Evolutionary conservation across 306 rosid species (phyloP).

Genomic region (Aeschynomene evenia): DNA sequence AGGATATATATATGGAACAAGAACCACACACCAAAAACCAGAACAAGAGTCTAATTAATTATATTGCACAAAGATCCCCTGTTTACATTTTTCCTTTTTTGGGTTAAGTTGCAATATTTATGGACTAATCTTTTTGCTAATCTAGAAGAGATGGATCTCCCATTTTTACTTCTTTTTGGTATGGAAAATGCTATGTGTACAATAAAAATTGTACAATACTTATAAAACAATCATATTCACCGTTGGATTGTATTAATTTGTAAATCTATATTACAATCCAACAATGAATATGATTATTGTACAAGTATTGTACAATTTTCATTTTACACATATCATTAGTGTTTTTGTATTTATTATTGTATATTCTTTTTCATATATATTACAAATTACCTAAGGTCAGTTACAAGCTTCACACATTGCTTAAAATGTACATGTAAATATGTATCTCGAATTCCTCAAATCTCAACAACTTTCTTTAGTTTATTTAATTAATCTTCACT

Average conservation of each 20-base stretch:
- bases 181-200: too few species aligned
- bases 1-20: too few species aligned
- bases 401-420: constrained; percentile 29
- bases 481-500: constrained; percentile 1
- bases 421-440: background rate
- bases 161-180: too few species aligned
- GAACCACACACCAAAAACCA: constrained; percentile 3
- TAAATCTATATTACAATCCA: too few species aligned
- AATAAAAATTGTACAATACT: too few species aligned
- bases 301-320: too few species aligned
- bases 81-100: constrained; percentile 29
- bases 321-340: too few species aligned
- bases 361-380: constrained; percentile 44
- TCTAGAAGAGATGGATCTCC: constrained; percentile 40
- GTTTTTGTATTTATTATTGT: too few species aligned
- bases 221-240: too few species aligned
- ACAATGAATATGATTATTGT: too few species aligned
- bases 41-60: background rate
- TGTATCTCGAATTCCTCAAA: too few species aligned
- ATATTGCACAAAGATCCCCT: constrained; percentile 21
- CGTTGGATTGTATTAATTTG: too few species aligned
- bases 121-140: constrained; percentile 15
- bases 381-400: constrained; percentile 30
- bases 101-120: constrained; percentile 36
- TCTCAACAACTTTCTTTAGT: background rate